Percentiles rank a stretch among this genome's conserved stretches.
phyloP scores from a whole-genome alignment of 2,329 filamentous ascomycete species.

The Hymenoscyphus fructigenus region DNA sequence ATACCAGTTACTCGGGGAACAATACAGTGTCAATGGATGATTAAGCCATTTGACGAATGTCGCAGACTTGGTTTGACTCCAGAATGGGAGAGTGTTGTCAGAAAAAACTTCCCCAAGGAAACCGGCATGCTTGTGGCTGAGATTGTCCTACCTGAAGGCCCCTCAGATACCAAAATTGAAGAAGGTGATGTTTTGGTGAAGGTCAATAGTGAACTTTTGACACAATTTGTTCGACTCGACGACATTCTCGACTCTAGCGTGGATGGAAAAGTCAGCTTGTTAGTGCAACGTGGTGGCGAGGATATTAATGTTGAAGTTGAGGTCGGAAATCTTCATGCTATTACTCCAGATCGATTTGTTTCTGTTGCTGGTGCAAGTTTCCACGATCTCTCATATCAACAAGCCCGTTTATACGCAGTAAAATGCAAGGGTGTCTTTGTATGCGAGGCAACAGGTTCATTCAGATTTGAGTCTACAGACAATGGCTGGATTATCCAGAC shows the following conservation, averaged over 20 bases:
- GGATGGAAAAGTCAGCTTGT: slow-evolving; percentile 70
- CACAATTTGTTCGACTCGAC: slow-evolving; percentile 88
- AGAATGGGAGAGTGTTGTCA: slow-evolving; percentile 82
- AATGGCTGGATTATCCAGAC: slow-evolving; percentile 93
- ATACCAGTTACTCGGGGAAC: slow-evolving; percentile 82
- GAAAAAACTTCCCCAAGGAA: slow-evolving; percentile 83
- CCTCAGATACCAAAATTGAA: slow-evolving; percentile 81
- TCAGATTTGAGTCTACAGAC: slow-evolving; percentile 87
- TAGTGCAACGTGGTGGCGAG: slow-evolving; percentile 85
- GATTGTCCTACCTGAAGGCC: slow-evolving; percentile 88
- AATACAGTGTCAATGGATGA: slow-evolving; percentile 96
- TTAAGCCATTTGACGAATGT: slow-evolving; percentile 98
- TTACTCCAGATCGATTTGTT: slow-evolving; percentile 94
- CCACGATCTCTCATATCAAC: slow-evolving; percentile 95
- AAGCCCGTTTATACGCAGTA: slow-evolving; percentile 93
- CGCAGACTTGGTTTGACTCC: slow-evolving; percentile 80
- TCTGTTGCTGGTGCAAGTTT: slow-evolving; percentile 92
- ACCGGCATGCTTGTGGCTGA: slow-evolving; percentile 97
- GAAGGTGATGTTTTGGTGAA: slow-evolving; percentile 93
- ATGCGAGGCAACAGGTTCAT: slow-evolving; percentile 91
- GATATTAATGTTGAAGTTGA: slow-evolving; percentile 81
- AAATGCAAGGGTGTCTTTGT: slow-evolving; percentile 90
- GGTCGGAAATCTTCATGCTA: slow-evolving; percentile 87
- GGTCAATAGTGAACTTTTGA: slow-evolving; percentile 89
- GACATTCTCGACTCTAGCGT: slow-evolving; percentile 89